A percentile compares a stretch with the other conserved stretches of the same genome.
These are phyloP conservation scores for Vanderwaltozyma verrucispora DNA, from an alignment of 805 yeast genomes.

Conservation along the genomic window DNA sequence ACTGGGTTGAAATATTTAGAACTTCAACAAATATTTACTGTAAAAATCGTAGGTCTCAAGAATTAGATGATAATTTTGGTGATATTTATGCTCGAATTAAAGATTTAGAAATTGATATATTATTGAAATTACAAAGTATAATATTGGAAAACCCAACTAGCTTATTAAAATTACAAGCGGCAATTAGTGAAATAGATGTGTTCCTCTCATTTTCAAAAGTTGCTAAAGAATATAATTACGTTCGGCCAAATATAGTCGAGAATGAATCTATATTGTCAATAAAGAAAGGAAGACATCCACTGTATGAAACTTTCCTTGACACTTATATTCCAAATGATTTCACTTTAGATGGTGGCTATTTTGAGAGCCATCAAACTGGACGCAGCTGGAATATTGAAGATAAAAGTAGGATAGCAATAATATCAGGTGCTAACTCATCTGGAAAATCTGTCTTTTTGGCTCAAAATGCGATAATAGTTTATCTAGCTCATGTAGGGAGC, in stretches of 20 bases:
- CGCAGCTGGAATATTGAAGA: conserved; percentile 7
- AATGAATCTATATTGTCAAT: conserved; percentile 24
- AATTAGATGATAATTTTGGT: conserved; percentile 32
- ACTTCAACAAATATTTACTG: conserved; percentile 31
- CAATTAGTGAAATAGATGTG: conserved; percentile 32
- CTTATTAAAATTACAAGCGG: conserved; percentile 14
- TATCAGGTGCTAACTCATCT: conserved; percentile 42
- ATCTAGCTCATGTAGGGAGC: conserved; percentile 44
- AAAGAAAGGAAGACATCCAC: conserved; percentile 36
- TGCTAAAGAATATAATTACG: conserved; percentile 20
- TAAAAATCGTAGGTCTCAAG: conserved; percentile 25
- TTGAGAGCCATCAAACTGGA: background rate
- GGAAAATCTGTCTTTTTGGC: conserved; percentile 44
- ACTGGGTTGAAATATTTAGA: conserved; percentile 32
- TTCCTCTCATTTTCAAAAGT: conserved; percentile 28
- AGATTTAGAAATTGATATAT: conserved; percentile 35
- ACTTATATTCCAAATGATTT: conserved; percentile 37
- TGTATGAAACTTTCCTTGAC: conserved; percentile 33
- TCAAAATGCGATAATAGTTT: conserved; percentile 39
- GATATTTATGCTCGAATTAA: conserved; percentile 33
- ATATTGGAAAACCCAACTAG: conserved; percentile 7
- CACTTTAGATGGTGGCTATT: conserved; percentile 16
- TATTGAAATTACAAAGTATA: conserved; percentile 24
- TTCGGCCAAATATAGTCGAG: conserved; percentile 26
- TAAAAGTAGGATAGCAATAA: conserved; percentile 26